Evolutionary conservation across 2,329 filamentous ascomycete species (phyloP), one percentile per base, ranked within the genome.

Genomic region (Ceratocystis albifundus): DNA sequence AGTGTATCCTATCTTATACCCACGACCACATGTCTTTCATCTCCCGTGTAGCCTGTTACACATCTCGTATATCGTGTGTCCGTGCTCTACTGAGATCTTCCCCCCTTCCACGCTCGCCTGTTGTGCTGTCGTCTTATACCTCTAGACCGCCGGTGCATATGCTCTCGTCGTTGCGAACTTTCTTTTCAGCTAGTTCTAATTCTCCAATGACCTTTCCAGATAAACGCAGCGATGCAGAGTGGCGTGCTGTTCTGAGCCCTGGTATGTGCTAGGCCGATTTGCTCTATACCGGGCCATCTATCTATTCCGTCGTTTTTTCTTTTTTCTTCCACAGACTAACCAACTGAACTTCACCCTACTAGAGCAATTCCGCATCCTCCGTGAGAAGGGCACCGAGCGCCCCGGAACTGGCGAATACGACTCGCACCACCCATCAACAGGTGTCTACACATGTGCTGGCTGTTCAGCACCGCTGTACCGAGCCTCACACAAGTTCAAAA

Each of bases 351-450:
- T 7, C n/a, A 4, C 36, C 41, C 22, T 17, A 0, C 7, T 10
- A 96, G 93, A 96, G 73, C 94, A 99, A 82, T 99, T 97, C 80
- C 89, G 90, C 70, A 83, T 99, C 73, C 85, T 99, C 66, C 88
- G 94, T 69, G 80, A 95, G 75, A 93, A 96, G 76, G 94, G 92
- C 72, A 99, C 94, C 59, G 95, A 99, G 75, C 77, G 84, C 1
- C 84, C 93, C 17, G 86, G 84, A 71, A 86, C 87, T 4, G 92
- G 93, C 72, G 84, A 88, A 75, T 96, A 88, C 75, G 88, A 99
- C 79, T 90, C 93, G 75, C 91, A 96, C 80, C 83, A 86, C 74
- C 86, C 91, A 1, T 76, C 81, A 0, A 74, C 82, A 4, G 95
- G 94, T 67, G 83, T 90, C 65, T 99, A 97, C 79, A 86, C 82